Evolutionary conservation across 805 yeast genomes (phyloP), one percentile per base, ranked within the genome.

Genomic region (Cyberlindnera euphorbiae): DNA sequence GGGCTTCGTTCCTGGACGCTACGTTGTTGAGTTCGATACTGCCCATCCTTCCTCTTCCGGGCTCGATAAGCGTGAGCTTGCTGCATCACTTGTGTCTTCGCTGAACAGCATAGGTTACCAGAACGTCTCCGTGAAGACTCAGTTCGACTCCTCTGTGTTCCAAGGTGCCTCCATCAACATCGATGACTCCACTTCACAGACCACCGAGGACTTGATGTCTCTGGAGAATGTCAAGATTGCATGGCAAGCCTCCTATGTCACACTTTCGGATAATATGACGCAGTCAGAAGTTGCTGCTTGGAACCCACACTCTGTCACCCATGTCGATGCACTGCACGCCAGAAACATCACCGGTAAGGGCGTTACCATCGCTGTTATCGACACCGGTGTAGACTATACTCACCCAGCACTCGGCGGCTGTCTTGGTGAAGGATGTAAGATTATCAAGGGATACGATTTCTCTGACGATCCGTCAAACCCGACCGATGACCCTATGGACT

Each of bases 391-490:
- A 12, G 36, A 38, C 26, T 38, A 38, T 27, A 30, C 26, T n/a
- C 36, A 32, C 19, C 31, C 32, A 4, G 41, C 37, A 12, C 24
- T 38, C 11, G 41, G 38, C 27, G 38, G 38, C 12, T 33, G 38
- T 22, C 26, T 32, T 14, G 41, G 41, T 23, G 23, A 28, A 12
- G 32, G 29, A 15, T 45, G 16, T 35, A 33, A 39, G 17, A 29
- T 45, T 17, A 16, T 36, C 26, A 41, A 44, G 21, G 49, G 49
- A 30, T 38, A 38, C 19, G 46, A 42, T 28, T 42, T 37, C 38
- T 16, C 18, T 27, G 24, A 12, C 3, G 42, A 42, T 15, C 22
- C 29, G 1, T 8, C 23, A 7, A 35, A 40, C 22, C 47, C 50
- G 23, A 18, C 38, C 11, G 10, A 14, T 14, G 42, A 42, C 13